phyloP scores from a whole-genome alignment of 768 basidiomycete genomes.

The Russula foetens region DNA sequence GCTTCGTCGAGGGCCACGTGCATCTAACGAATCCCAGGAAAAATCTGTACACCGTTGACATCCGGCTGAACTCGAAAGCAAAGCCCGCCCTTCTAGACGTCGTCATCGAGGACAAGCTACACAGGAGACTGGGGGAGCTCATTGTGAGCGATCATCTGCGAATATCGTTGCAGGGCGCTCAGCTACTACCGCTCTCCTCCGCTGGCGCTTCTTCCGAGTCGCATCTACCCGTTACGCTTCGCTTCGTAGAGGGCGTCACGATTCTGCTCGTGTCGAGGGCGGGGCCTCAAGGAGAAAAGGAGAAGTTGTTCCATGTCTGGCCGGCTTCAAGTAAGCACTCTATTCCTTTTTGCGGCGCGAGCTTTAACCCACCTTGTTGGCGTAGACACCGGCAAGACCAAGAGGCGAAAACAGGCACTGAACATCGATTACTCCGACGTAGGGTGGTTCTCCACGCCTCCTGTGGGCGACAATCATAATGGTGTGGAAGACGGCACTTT shows the following conservation, averaged over 20 bases:
- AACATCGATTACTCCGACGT: background rate
- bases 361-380: background rate
- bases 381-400: background rate
- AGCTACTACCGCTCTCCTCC: background rate
- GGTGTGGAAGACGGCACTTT: background rate
- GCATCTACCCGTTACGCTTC: background rate
- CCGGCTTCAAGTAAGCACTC: background rate
- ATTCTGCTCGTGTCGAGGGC: constrained; percentile 2
- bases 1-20: constrained; percentile 8
- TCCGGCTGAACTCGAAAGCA: background rate
- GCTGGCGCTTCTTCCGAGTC: background rate
- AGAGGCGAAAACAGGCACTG: background rate
- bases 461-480: background rate
- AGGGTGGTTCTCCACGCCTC: constrained; percentile 10
- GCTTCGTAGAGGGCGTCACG: constrained; percentile 11
- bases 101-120: background rate
- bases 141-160: background rate
- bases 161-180: background rate
- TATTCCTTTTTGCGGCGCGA: background rate
- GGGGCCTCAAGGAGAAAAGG: constrained; percentile 1
- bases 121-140: constrained; percentile 4
- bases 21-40: background rate
- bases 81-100: constrained; percentile 1
- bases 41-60: constrained; percentile 2
- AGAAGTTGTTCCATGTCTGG: background rate